Percentiles rank a stretch among this genome's conserved stretches.
These are phyloP conservation scores for Neoarthrinium moseri DNA, from an alignment of 2,329 filamentous ascomycete genomes.

Conservation along the genomic window DNA sequence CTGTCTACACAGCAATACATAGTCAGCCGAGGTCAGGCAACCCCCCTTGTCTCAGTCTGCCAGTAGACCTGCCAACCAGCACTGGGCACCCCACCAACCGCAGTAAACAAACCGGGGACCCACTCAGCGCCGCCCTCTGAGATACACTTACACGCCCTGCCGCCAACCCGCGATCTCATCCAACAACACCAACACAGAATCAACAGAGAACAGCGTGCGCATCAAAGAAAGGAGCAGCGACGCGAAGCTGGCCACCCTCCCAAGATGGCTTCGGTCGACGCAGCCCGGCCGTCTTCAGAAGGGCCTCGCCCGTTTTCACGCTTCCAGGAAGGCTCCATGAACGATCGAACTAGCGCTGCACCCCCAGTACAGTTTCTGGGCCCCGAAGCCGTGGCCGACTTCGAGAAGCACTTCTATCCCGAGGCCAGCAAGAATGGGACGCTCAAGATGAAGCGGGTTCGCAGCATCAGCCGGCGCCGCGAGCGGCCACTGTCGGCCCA, in stretches of 20 bases:
- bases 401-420: conserved; percentile 28
- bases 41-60: too few species aligned
- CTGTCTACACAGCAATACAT: too few species aligned
- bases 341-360: conserved; percentile 69
- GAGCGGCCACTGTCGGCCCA: conserved; percentile 20
- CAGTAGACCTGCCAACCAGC: neutral
- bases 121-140: neutral
- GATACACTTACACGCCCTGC: neutral
- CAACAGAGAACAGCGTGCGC: neutral
- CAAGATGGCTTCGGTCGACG: conserved; percentile 16
- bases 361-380: conserved; percentile 69
- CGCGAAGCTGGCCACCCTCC: neutral
- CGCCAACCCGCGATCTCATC: too few species aligned
- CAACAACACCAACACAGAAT: neutral
- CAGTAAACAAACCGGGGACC: conserved; percentile 2
- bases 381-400: conserved; percentile 24
- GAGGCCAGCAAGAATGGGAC: conserved; percentile 4
- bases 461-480: conserved; percentile 4
- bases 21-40: too few species aligned
- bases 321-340: conserved; percentile 84
- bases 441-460: neutral
- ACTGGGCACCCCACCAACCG: conserved; percentile 1
- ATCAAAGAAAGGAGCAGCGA: neutral
- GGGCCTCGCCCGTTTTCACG: conserved; percentile 27
- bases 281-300: conserved; percentile 27